Percentiles rank a stretch among this genome's conserved stretches.
These are phyloP conservation scores for Suillus clintonianus DNA, from an alignment of 768 basidiomycete species.

Conservation along the genomic window DNA sequence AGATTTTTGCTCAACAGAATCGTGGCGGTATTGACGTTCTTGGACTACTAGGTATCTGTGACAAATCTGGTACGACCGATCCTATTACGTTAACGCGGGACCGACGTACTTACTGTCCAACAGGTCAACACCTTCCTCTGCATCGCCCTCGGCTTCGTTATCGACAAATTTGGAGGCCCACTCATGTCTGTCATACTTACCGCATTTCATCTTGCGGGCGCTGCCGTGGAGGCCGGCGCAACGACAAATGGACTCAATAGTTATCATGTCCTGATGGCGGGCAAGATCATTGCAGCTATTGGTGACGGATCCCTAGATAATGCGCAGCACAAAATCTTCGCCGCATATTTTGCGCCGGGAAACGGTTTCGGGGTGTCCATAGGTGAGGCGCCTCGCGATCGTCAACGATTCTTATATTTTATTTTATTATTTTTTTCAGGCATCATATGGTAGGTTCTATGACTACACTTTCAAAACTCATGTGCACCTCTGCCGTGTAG, in stretches of 20 bases:
- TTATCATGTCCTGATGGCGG: constrained; percentile 40
- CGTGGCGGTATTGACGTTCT: not conserved
- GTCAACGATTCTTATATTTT: not conserved
- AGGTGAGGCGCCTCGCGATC: constrained; percentile 14
- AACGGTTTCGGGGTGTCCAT: constrained; percentile 42
- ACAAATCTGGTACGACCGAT: constrained; percentile 34
- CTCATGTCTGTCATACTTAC: constrained; percentile 39
- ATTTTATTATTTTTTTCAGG: constrained; percentile 12
- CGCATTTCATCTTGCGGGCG: constrained; percentile 38
- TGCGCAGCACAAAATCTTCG: constrained; percentile 45
- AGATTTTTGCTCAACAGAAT: not conserved
- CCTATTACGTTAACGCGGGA: not conserved
- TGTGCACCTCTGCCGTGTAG: constrained; percentile 11
- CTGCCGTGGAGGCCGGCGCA: constrained; percentile 39
- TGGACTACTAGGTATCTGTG: constrained; percentile 30
- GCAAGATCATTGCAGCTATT: constrained; percentile 42
- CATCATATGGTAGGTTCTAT: constrained; percentile 34
- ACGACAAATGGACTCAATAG: constrained; percentile 40
- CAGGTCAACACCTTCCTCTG: constrained; percentile 45
- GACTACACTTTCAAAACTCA: not conserved
- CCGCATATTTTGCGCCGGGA: constrained; percentile 47
- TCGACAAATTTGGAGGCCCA: constrained; percentile 44
- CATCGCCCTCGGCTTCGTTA: constrained; percentile 39
- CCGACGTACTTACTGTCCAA: not conserved
- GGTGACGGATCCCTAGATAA: constrained; percentile 44